Conservation (phyloP, 2,329 filamentous ascomycete species). For the Pseudogymnoascus sp. region DNA sequence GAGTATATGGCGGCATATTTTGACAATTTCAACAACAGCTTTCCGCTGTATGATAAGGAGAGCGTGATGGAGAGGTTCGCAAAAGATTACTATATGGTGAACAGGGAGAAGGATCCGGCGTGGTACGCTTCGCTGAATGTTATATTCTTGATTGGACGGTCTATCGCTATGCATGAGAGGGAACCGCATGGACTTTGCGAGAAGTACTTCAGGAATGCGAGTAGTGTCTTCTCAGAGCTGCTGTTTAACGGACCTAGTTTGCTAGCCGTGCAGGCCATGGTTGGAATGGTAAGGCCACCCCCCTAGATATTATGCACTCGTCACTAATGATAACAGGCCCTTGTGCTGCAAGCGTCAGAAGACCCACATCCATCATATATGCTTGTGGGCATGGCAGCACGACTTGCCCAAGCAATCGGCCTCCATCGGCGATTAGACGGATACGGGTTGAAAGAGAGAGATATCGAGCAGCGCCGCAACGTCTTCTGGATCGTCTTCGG, state of each 20-base stretch:
- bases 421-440: conserved; percentile 18
- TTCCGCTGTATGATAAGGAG: conserved; percentile 16
- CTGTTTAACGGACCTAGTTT: conserved; percentile 17
- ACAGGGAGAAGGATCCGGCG: conserved; percentile 9
- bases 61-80: conserved; percentile 13
- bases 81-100: conserved; percentile 6
- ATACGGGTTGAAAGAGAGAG: conserved; percentile 13
- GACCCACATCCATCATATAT: conserved; percentile 18
- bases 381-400: conserved; percentile 14
- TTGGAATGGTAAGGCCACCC: conserved; percentile 13
- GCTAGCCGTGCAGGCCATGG: conserved; percentile 20
- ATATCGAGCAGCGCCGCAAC: conserved; percentile 19
- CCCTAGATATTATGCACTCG: not conserved
- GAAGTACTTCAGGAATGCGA: conserved; percentile 20
- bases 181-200: not conserved
- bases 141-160: conserved; percentile 13
- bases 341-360: conserved; percentile 5
- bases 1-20: conserved; percentile 14
- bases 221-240: conserved; percentile 18
- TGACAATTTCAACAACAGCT: conserved; percentile 14
- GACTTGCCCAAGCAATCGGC: conserved; percentile 18
- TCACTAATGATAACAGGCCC: not conserved
- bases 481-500: conserved; percentile 21
- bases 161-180: not conserved
- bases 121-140: conserved; percentile 23